Evolutionary conservation across 768 basidiomycete genomes (phyloP).

Genomic region (Lactarius hatsudake): DNA sequence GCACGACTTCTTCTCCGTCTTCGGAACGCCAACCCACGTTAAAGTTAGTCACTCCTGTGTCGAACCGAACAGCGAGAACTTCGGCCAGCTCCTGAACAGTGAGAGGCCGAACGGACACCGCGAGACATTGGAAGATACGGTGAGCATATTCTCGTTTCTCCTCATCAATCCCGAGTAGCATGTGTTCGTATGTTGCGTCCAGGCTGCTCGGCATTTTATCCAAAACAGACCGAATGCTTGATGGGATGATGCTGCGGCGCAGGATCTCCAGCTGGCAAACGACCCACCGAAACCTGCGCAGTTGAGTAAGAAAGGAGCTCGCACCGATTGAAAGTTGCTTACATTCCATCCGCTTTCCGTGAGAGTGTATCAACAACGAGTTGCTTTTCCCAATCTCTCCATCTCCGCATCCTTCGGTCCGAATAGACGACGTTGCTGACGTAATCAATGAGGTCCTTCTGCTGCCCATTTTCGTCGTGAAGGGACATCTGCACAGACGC

Average conservation of each 20-base stretch:
- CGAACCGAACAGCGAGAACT: slow-evolving; percentile 12
- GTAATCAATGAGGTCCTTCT: slow-evolving; percentile 1
- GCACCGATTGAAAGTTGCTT: background rate
- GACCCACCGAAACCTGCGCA: slow-evolving; percentile 15
- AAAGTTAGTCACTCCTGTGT: background rate
- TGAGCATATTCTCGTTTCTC: slow-evolving; percentile 4
- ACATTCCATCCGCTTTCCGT: slow-evolving; percentile 15
- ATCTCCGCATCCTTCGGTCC: slow-evolving; percentile 7
- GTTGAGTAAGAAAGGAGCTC: background rate
- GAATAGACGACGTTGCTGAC: background rate
- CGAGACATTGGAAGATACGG: slow-evolving; percentile 17
- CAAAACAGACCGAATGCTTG: slow-evolving; percentile 4
- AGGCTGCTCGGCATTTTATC: slow-evolving; percentile 4
- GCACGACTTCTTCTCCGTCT: slow-evolving; percentile 7
- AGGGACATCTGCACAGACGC: background rate
- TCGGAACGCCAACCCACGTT: slow-evolving; percentile 3
- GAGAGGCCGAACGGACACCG: slow-evolving; percentile 3
- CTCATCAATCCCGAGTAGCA: slow-evolving; percentile 3
- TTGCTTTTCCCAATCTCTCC: slow-evolving; percentile 1
- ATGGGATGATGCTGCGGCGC: background rate
- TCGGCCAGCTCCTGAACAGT: slow-evolving; percentile 10
- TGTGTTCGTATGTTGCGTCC: slow-evolving; percentile 11
- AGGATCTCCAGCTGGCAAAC: slow-evolving; percentile 15
- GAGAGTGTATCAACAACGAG: slow-evolving; percentile 8
- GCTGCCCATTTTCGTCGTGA: slow-evolving; percentile 8